Conservation (phyloP, 306 rosid species). For the Quercus robur region DNA sequence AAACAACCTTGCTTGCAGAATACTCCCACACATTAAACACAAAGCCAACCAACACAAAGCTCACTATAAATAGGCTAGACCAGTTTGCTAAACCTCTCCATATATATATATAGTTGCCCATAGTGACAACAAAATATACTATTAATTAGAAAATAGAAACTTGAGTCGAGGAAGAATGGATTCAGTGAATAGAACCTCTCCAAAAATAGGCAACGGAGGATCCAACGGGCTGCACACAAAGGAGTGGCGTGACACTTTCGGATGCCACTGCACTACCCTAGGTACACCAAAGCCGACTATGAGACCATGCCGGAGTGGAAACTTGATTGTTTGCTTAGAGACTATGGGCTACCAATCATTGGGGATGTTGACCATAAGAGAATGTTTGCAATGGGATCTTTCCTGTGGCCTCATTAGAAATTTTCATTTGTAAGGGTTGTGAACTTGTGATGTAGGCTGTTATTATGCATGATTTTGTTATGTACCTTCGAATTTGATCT, state of each 20-base stretch:
- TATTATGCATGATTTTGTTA: neutral
- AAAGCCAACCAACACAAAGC: too few species aligned
- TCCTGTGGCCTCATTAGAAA: constrained; percentile 41
- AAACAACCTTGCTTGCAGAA: neutral
- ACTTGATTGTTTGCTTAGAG: constrained; percentile 54
- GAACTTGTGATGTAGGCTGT: neutral
- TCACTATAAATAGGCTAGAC: constrained; percentile 6
- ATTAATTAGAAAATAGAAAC: neutral
- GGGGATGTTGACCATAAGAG: constrained; percentile 51
- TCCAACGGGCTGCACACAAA: neutral
- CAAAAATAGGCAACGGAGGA: too few species aligned
- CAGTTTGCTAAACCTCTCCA: neutral
- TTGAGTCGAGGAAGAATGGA: constrained; percentile 21
- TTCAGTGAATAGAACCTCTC: constrained; percentile 1
- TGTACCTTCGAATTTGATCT: neutral
- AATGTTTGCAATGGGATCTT: constrained; percentile 60
- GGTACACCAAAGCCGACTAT: constrained; percentile 51
- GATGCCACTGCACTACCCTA: constrained; percentile 72
- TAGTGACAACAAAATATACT: too few species aligned
- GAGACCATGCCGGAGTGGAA: constrained; percentile 72
- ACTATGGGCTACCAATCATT: constrained; percentile 55
- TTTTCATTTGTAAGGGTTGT: neutral
- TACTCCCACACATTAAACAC: neutral
- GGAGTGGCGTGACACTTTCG: constrained; percentile 34
- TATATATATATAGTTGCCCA: neutral